Base-by-base conservation (phyloP, 768 basidiomycete species). In the Sutorius australiensis region DNA sequence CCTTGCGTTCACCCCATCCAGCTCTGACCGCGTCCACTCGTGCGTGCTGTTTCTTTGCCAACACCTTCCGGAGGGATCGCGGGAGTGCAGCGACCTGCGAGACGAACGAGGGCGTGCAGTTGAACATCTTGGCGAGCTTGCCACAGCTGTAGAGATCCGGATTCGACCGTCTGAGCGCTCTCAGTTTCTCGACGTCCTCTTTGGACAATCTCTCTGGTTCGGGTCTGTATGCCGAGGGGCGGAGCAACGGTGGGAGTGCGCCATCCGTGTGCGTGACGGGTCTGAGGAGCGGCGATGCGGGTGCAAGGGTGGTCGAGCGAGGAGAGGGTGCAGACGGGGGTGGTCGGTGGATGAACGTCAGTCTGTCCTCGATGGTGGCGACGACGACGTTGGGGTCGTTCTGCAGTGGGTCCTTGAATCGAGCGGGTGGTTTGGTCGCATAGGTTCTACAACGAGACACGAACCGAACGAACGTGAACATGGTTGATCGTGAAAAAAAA, bases 271-370 rank as follows among this genome's bases (percentile, higher is more conserved):
- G 24, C 2, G 63, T 50, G 6, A 72, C 63, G 13, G 79, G 70
- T 0, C 73, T 73, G 14, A 92, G 77, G 5, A 92, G 75, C 0
- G 91, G 87, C 0, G 90, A 93, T 6, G 79, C 70, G 10, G 90
- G 90, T 9, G 78, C 74, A 6, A 81, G 82, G 6, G 82, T 84
- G 51, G 83, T 79, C 17, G 90, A 93, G 54, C 76, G 73, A 3
- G 89, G 89, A 16, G 89, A 77, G 9, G 87, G 86, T 10, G 84
- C 80, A 10, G 86, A 82, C 0, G 90, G 87, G 0, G 90, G 91
- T n/a, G 87, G 87, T 39, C 91, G 84, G 66, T 89, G 88, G 53
- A 92, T 84, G 67, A 92, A 92, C 0, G 88, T 88, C 50, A 91
- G 68, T 54, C 78, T 73, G 51, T 80, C 80, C 6, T 73, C 68